Percentiles rank a stretch among this genome's conserved stretches.
phyloP scores from a whole-genome alignment of 768 basidiomycete genomes.

The Dentipellis sp. region DNA sequence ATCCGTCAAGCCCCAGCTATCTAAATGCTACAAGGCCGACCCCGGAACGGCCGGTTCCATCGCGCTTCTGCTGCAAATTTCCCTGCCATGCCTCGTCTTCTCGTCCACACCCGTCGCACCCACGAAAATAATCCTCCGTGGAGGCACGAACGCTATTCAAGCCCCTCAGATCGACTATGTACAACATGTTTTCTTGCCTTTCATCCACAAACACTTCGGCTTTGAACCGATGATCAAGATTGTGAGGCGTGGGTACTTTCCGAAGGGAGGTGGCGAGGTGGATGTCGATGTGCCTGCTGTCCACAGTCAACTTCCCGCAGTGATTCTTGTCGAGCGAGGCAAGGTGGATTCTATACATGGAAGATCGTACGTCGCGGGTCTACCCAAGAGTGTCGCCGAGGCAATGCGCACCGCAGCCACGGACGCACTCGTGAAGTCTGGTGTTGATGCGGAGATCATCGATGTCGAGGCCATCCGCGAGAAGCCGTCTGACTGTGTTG shows the following conservation, averaged over 20 bases:
- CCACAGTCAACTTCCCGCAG: constrained; percentile 29
- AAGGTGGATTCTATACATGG: constrained; percentile 42
- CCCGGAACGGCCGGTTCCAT: constrained; percentile 61
- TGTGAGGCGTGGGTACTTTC: constrained; percentile 57
- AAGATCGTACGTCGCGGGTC: constrained; percentile 54
- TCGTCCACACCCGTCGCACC: constrained; percentile 20
- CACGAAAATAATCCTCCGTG: constrained; percentile 46
- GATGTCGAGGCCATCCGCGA: constrained; percentile 21
- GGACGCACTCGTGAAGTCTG: neutral
- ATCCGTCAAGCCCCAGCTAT: constrained; percentile 26
- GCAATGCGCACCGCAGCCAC: constrained; percentile 49
- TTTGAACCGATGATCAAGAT: constrained; percentile 35
- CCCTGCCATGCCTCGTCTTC: constrained; percentile 63
- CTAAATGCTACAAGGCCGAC: constrained; percentile 35
- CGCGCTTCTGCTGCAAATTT: constrained; percentile 61
- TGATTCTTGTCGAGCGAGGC: constrained; percentile 51
- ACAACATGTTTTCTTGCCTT: constrained; percentile 57
- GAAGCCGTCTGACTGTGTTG: constrained; percentile 24
- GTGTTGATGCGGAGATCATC: constrained; percentile 7
- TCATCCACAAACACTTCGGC: constrained; percentile 48
- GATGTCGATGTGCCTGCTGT: constrained; percentile 28
- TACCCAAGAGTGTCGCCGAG: constrained; percentile 46
- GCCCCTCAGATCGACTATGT: constrained; percentile 77
- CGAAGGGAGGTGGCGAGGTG: constrained; percentile 64
- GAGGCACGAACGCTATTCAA: constrained; percentile 63